Evolutionary conservation across 805 yeast species (phyloP), one percentile per base, ranked within the genome.

Genomic region (Starmerella floris): DNA sequence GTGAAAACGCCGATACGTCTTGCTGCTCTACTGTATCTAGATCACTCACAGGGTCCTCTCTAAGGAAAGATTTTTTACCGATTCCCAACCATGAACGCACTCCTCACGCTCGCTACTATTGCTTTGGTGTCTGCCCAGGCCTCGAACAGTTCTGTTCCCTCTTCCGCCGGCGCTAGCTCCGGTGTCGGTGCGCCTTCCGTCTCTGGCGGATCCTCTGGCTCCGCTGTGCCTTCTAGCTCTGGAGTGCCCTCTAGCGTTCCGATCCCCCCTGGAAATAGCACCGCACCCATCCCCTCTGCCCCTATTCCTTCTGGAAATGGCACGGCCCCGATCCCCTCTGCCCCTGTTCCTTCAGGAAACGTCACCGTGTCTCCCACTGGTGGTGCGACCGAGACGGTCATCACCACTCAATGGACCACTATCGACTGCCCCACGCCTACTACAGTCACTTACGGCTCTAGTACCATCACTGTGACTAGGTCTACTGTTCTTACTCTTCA

Each of bases 401-500:
- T 41, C 25, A 46, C 50, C 35, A 49, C 57, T 31, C 41, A 51
- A 25, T 54, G 42, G 44, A 39, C 44, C 30, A 44, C 48, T 15
- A 44, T 44, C 41, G 42, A 44, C 13, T 54, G 57, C 50, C 51
- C 54, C 23, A 39, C 40, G 23, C 48, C 55, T 30, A 54, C 57
- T 20, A 46, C 53, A 15, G 20, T 54, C 40, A 40, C 51, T 33
- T 43, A 43, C 39, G 46, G 46, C 30, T 35, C 42, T 23, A 83
- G 83, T 60, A 42, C 51, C 35, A 46, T 41, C 49, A 59, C 60
- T 10, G 51, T 51, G 22, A 51, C 53, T 19, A 65, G 58, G 51
- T 62, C 87, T 42, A 80, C 88, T 53, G 62, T 68, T 43, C 54
- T 79, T 44, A 67, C 66, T 54, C 69, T 74, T 60, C 74, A 74